Percentiles rank a stretch among this genome's conserved stretches.
These are phyloP conservation scores for Lippia alba DNA, from an alignment of 305 asterid species.

Conservation along the genomic window DNA sequence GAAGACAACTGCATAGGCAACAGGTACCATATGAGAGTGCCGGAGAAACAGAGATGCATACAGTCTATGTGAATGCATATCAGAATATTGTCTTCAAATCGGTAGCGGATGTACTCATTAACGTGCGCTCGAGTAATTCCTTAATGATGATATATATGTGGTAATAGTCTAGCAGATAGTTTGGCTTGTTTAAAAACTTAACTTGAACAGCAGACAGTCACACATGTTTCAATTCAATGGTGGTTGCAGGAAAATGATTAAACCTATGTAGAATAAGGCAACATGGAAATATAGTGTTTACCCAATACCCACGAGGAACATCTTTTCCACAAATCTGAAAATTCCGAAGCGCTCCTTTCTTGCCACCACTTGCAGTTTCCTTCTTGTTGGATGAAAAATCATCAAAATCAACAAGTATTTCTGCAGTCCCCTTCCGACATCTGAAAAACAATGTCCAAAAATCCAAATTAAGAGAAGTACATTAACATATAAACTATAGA, in stretches of 20 bases:
- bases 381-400: conserved; percentile 45
- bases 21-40: not conserved
- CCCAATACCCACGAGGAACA: conserved; percentile 96
- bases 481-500: conserved; percentile 10
- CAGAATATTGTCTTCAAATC: not conserved
- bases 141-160: not conserved
- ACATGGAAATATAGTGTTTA: conserved; percentile 39
- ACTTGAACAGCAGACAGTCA: not conserved
- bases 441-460: conserved; percentile 42
- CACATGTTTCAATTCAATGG: conserved; percentile 6
- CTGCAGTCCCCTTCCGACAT: conserved; percentile 91
- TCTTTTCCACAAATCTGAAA: conserved; percentile 82
- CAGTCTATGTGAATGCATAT: conserved; percentile 1
- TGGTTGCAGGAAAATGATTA: not conserved
- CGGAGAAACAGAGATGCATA: not conserved
- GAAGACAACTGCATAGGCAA: not conserved
- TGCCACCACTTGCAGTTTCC: conserved; percentile 45
- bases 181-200: not conserved
- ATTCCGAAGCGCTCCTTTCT: conserved; percentile 46
- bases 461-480: conserved; percentile 30
- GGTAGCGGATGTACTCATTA: conserved; percentile 2
- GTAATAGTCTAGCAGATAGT: not conserved
- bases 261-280: not conserved
- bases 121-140: not conserved
- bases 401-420: conserved; percentile 80